Percentiles rank a stretch among this genome's conserved stretches.
Evolutionary conservation across 2,329 filamentous ascomycete species (phyloP).

Genomic region (Colletotrichum trifolii): DNA sequence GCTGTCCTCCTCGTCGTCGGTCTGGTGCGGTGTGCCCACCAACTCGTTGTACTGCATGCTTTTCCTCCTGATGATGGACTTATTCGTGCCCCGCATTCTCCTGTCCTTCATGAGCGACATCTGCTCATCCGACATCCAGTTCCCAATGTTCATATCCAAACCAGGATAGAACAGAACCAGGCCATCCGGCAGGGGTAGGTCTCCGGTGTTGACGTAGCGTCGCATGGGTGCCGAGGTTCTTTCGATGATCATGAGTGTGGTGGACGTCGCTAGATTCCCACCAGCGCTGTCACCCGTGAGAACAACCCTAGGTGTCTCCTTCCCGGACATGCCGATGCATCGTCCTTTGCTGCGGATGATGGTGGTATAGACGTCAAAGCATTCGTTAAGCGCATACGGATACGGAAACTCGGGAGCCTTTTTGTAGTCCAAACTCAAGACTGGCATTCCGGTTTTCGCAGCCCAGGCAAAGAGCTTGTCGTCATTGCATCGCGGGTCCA

Average conservation of each 20-base stretch:
- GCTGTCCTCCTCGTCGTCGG: conserved; percentile 75
- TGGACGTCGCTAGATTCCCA: conserved; percentile 68
- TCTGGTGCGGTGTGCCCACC: conserved; percentile 84
- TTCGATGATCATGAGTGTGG: conserved; percentile 91
- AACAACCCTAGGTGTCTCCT: conserved; percentile 52
- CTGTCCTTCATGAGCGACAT: conserved; percentile 93
- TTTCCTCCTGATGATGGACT: conserved; percentile 82
- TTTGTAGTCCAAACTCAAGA: conserved; percentile 88
- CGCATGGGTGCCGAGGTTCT: conserved; percentile 63
- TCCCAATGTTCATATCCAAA: conserved; percentile 96
- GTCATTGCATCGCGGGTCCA: conserved; percentile 94
- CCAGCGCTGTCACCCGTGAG: conserved; percentile 62
- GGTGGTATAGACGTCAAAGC: conserved; percentile 58
- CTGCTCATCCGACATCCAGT: conserved; percentile 99
- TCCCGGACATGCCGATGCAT: conserved; percentile 58
- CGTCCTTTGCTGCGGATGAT: conserved; percentile 51
- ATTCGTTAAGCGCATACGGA: conserved; percentile 61
- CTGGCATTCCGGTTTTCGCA: conserved; percentile 85
- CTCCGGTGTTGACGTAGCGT: conserved; percentile 64
- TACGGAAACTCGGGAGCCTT: conserved; percentile 64
- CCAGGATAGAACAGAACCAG: conserved; percentile 89
- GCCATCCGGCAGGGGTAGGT: conserved; percentile 80
- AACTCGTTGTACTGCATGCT: conserved; percentile 88
- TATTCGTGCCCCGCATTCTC: conserved; percentile 80
- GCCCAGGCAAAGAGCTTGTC: conserved; percentile 96